Percentiles rank a stretch among this genome's conserved stretches.
Conservation (phyloP, 2,329 filamentous ascomycete genomes). For the Claviceps arundinis region DNA sequence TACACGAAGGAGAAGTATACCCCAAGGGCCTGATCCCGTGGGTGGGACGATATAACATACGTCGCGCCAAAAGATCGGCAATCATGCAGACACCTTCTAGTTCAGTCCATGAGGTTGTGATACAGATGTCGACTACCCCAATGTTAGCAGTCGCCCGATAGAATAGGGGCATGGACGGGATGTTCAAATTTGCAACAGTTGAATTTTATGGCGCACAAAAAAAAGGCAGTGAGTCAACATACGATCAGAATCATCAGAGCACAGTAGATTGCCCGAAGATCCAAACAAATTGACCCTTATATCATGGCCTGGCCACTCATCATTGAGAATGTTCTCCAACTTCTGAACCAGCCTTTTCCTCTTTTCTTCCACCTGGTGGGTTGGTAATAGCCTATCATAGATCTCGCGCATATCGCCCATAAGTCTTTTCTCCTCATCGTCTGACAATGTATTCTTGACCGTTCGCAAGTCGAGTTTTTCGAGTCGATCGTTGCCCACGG, state of each 20-base stretch:
- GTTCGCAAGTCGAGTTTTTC: slow-evolving; percentile 59
- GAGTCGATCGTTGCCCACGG: slow-evolving; percentile 66
- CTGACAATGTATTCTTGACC: slow-evolving; percentile 55
- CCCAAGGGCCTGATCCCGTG: neutral
- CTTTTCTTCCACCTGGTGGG: slow-evolving; percentile 61
- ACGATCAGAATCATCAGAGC: slow-evolving; percentile 94
- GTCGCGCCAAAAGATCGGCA: slow-evolving; percentile 69
- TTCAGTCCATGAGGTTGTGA: slow-evolving; percentile 79
- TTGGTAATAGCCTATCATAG: slow-evolving; percentile 76
- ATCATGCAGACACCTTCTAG: slow-evolving; percentile 84
- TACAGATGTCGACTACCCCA: slow-evolving; percentile 79
- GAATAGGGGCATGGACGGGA: too few species aligned
- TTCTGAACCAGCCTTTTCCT: slow-evolving; percentile 70
- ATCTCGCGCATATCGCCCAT: slow-evolving; percentile 74
- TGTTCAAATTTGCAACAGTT: too few species aligned
- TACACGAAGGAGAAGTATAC: neutral
- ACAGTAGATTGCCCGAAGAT: slow-evolving; percentile 91
- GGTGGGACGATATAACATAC: slow-evolving; percentile 39
- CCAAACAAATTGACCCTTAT: slow-evolving; percentile 92
- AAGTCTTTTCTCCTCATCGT: slow-evolving; percentile 62
- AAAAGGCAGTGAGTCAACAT: slow-evolving; percentile 19
- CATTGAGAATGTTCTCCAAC: slow-evolving; percentile 74
- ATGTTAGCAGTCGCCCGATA: slow-evolving; percentile 5
- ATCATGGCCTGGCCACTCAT: slow-evolving; percentile 81
- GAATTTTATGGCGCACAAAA: too few species aligned